Evolutionary conservation across 352 stramenopile genomes (phyloP), one percentile per base, ranked within the genome.

Genomic region (Aphanomyces euteiches): DNA sequence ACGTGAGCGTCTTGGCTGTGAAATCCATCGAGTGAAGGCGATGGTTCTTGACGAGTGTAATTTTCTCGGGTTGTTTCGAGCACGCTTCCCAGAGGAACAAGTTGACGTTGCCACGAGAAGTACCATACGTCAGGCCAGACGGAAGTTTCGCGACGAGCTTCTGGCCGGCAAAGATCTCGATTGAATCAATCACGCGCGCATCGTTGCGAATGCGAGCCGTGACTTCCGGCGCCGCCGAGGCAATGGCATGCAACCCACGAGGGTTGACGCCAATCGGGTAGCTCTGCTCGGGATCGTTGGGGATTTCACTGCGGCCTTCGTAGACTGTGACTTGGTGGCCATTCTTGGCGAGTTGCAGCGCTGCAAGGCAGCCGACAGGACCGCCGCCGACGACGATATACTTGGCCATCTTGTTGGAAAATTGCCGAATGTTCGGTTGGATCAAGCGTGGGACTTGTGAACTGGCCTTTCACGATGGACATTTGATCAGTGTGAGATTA

Each of bases 221-320:
- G 41, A 56, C n/a, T 15, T 7, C 19, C 3, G 60, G 60, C 41
- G 60, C 60, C 19, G 47, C 60, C 3, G 15, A 56, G 3, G 21
- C 37, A 37, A 67, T 67, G 10, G 60, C 60, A 37, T 67, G 60
- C 21, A 67, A 21, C 6, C 60, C 60, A 15, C 60, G 60, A 0
- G 60, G 60, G 60, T 67, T 67, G 47, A 67, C 37, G 15, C 60
- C 60, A 57, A 67, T 67, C 19, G 60, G 60, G 60, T 67, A 67
- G 60, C 60, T 67, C 60, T 67, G 37, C 28, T 57, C 37, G 2
- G 60, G 60, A 41, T 67, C 60, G 5, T 37, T 67, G n/a, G 60
- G 60, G 34, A 67, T 67, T 15, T n/a, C 54, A 37, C 8, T n/a
- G n/a, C 60, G 60, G 10, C 60, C 60, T 57, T 67, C 60, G 47